Evolutionary conservation across 1,284 basidiomycete species (phyloP).

Genomic region (Schizophyllum amplum): DNA sequence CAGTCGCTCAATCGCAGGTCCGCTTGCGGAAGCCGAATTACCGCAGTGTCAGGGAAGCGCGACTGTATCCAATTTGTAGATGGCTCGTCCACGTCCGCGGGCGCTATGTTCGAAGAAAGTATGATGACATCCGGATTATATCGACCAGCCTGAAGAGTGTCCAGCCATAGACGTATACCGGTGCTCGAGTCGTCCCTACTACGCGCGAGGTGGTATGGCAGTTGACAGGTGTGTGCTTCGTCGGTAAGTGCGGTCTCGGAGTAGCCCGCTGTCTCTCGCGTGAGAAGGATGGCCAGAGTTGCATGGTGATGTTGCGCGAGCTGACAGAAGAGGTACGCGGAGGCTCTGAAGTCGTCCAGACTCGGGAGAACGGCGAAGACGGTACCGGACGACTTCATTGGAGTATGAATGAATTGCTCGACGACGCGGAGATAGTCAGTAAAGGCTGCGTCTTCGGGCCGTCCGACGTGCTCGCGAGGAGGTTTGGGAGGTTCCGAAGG

Average conservation of each 20-base stretch:
- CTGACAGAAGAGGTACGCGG: background rate
- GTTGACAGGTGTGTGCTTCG: background rate
- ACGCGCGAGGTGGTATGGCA: background rate
- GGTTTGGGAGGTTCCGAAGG: background rate
- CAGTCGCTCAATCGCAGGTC: slow-evolving; percentile 54
- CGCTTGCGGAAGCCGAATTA: slow-evolving; percentile 41
- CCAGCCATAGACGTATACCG: slow-evolving; percentile 9
- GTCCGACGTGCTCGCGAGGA: background rate
- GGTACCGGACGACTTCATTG: background rate
- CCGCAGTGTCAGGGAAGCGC: slow-evolving; percentile 15
- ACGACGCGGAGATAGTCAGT: background rate
- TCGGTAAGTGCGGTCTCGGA: background rate
- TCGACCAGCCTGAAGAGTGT: background rate
- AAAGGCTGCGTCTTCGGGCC: background rate
- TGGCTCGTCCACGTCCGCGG: slow-evolving; percentile 9
- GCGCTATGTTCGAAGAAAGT: slow-evolving; percentile 23
- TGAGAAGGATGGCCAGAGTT: background rate
- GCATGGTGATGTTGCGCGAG: background rate
- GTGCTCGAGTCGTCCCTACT: background rate
- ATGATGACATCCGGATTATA: slow-evolving; percentile 22
- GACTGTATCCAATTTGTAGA: slow-evolving; percentile 14
- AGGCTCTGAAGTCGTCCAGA: background rate
- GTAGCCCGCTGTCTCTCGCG: too few species aligned
- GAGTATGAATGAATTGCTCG: background rate
- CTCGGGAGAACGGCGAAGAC: background rate